Conservation (phyloP, 179 eudicot genomes). For the Heliamphora pulchella region DNA sequence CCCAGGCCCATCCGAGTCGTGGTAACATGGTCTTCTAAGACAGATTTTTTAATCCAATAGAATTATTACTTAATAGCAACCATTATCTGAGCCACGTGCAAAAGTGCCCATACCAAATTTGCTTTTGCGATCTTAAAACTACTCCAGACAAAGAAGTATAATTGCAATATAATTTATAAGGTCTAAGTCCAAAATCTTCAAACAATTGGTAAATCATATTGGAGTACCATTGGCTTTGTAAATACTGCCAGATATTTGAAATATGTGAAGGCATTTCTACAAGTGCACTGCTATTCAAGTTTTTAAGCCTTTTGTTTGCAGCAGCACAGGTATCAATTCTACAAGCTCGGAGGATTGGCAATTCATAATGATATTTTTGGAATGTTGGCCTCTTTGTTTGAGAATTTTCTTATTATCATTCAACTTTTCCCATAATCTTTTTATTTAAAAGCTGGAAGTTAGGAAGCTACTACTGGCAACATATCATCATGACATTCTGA, state of each 20-base stretch:
- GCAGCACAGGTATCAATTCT: neutral
- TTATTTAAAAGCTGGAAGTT: neutral
- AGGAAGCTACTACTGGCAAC: neutral
- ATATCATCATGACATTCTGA: neutral
- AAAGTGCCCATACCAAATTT: neutral
- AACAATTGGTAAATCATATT: neutral
- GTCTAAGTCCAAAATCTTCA: neutral
- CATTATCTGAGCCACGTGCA: neutral
- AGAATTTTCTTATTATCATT: neutral
- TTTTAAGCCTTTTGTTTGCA: neutral
- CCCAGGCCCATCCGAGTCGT: no score
- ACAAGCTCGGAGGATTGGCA: neutral
- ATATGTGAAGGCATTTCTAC: neutral
- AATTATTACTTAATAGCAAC: neutral
- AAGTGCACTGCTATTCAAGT: neutral
- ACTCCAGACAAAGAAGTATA: conserved; percentile 9
- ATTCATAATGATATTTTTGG: neutral
- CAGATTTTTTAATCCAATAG: neutral
- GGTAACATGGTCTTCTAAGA: neutral
- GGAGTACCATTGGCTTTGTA: neutral
- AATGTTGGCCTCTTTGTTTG: neutral
- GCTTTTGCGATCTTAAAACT: neutral
- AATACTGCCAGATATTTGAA: neutral
- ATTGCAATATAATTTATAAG: neutral
- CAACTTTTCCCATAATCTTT: conserved; percentile 1